Evolutionary conservation across 208 protist species (phyloP).

Genomic region (Acanthamoeba sp.): DNA sequence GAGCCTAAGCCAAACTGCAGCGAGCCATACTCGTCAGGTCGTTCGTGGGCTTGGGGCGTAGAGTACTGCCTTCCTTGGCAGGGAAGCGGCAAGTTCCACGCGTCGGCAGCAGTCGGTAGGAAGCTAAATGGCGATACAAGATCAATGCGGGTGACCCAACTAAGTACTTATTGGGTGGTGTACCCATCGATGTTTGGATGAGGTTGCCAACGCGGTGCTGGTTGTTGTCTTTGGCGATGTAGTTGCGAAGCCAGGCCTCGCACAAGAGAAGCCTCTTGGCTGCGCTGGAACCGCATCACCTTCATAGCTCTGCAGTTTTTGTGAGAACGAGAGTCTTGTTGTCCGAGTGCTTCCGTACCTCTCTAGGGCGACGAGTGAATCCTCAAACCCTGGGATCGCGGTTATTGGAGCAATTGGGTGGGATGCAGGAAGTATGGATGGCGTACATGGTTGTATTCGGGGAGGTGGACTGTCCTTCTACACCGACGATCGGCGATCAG

Average conservation of each 20-base stretch:
- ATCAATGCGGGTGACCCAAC: background rate
- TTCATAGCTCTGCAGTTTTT: background rate
- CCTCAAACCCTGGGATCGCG: slow-evolving; percentile 12
- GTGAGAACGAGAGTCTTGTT: too few relatives aligned
- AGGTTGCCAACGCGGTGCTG: background rate
- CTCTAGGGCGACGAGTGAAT: background rate
- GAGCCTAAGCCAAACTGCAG: background rate
- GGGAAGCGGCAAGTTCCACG: background rate
- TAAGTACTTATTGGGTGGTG: background rate
- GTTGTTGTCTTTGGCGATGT: background rate
- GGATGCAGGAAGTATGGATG: background rate
- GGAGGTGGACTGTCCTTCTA: slow-evolving; percentile 8
- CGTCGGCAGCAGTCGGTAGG: background rate
- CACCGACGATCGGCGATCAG: background rate
- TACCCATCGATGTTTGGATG: background rate
- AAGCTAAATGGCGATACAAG: background rate
- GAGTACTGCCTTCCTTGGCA: background rate
- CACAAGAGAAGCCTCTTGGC: background rate
- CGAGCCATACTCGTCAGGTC: background rate
- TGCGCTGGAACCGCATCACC: slow-evolving; percentile 12
- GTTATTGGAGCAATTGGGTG: background rate
- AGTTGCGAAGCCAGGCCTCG: background rate
- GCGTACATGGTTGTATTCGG: slow-evolving; percentile 28
- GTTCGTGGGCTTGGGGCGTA: background rate
- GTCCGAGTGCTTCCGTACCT: background rate